Percentiles rank a stretch among this genome's conserved stretches.
phyloP scores from a whole-genome alignment of 495 filamentous ascomycete species.

The Hypoxylon subgilvum region DNA sequence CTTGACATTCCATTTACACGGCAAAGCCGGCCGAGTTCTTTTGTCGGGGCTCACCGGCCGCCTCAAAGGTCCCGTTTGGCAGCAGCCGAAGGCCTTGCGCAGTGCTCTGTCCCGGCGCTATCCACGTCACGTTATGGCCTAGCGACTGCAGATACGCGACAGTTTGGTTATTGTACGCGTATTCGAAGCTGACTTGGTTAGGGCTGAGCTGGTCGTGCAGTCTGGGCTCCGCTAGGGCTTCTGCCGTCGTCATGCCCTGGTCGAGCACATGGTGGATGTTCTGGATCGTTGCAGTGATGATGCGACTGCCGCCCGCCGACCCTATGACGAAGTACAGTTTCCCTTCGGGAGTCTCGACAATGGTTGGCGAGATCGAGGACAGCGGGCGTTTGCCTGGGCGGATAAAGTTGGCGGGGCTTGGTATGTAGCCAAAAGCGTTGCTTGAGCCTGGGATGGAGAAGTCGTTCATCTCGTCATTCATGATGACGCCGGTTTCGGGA shows the following conservation, averaged over 20 bases:
- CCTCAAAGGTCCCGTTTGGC: slow-evolving; percentile 69
- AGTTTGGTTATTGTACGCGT: slow-evolving; percentile 68
- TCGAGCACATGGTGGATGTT: slow-evolving; percentile 77
- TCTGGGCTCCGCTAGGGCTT: slow-evolving; percentile 70
- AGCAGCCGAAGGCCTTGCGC: slow-evolving; percentile 74
- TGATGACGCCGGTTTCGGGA: slow-evolving; percentile 77
- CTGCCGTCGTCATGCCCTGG: slow-evolving; percentile 58
- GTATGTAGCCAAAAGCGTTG: slow-evolving; percentile 84
- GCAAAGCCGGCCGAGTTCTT: slow-evolving; percentile 71
- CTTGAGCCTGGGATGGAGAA: slow-evolving; percentile 77
- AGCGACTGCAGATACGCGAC: slow-evolving; percentile 65
- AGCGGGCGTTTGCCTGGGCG: slow-evolving; percentile 80
- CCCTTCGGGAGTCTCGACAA: slow-evolving; percentile 71
- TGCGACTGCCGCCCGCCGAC: slow-evolving; percentile 84
- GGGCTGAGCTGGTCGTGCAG: slow-evolving; percentile 87
- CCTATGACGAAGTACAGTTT: slow-evolving; percentile 73
- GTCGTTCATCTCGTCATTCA: slow-evolving; percentile 96
- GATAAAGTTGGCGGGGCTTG: slow-evolving; percentile 81
- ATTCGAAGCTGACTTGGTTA: slow-evolving; percentile 71
- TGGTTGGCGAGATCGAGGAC: slow-evolving; percentile 77
- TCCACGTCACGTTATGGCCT: slow-evolving; percentile 79
- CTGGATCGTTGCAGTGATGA: slow-evolving; percentile 84
- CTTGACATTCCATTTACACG: slow-evolving; percentile 49
- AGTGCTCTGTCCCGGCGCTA: slow-evolving; percentile 65
- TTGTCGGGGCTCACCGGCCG: slow-evolving; percentile 75